phyloP scores from a whole-genome alignment of 345 rosid species.

The Euphorbia peplus region DNA sequence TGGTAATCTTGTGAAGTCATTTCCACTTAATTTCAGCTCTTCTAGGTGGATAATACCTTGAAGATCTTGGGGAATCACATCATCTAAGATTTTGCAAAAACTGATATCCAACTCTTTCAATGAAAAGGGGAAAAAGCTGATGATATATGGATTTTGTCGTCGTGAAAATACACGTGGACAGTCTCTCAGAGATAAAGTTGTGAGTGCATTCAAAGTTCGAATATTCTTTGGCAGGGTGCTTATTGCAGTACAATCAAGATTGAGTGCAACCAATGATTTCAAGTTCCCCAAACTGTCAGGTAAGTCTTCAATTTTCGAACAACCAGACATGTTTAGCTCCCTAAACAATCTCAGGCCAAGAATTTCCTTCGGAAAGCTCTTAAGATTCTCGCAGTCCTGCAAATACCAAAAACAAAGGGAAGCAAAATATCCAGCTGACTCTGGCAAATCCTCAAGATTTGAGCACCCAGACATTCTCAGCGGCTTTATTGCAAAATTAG shows the following conservation, averaged over 20 bases:
- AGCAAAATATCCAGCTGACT: slow-evolving; percentile 1
- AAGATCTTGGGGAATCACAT: slow-evolving; percentile 5
- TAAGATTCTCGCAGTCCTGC: slow-evolving; percentile 4
- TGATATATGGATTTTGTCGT: not conserved
- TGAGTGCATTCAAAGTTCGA: not conserved
- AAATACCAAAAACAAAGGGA: not conserved
- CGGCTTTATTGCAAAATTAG: no score
- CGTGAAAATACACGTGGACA: slow-evolving; percentile 6
- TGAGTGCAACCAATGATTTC: not conserved
- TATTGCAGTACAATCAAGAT: not conserved
- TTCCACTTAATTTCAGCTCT: slow-evolving; percentile 14
- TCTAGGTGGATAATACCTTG: not conserved
- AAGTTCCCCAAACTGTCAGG: not conserved
- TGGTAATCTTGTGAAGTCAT: slow-evolving; percentile 15
- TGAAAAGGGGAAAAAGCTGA: not conserved
- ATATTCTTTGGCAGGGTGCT: not conserved
- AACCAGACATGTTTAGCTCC: slow-evolving; percentile 1
- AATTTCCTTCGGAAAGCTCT: not conserved
- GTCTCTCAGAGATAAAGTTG: not conserved
- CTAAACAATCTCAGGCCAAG: not conserved
- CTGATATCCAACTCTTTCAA: slow-evolving; percentile 5
- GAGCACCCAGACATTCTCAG: slow-evolving; percentile 15
- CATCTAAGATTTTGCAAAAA: slow-evolving; percentile 6
- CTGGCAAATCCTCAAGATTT: slow-evolving; percentile 2
- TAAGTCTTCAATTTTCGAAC: not conserved